A percentile compares a stretch with the other conserved stretches of the same genome.
Evolutionary conservation across 1,139 yeast genomes (phyloP).

Genomic region (Kodamaea plutei): DNA sequence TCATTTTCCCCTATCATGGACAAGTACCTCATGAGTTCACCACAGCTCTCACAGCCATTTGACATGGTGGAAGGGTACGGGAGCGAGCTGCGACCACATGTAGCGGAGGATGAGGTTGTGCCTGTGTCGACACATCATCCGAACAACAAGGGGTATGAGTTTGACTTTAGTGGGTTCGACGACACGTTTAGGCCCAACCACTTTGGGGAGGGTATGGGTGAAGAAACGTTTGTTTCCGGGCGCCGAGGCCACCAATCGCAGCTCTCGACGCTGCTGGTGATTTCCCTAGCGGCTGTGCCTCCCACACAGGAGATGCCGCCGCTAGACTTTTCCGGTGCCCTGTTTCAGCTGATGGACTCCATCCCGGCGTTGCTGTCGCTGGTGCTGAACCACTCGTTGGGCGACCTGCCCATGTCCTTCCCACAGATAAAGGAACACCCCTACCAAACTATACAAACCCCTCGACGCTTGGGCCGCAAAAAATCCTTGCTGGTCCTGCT

Average conservation of each 20-base stretch:
- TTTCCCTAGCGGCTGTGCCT: conserved; percentile 11
- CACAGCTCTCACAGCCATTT: conserved; percentile 36
- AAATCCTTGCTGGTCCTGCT: conserved; percentile 31
- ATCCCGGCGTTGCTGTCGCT: conserved; percentile 36
- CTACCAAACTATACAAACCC: conserved; percentile 17
- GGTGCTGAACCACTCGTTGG: conserved; percentile 33
- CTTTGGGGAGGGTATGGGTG: conserved; percentile 1
- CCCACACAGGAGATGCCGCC: conserved; percentile 2
- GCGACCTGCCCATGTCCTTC: conserved; percentile 28
- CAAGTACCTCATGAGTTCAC: conserved; percentile 44
- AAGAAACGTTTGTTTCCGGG: conserved; percentile 4
- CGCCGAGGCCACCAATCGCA: conserved; percentile 15
- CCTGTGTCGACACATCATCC: conserved; percentile 1
- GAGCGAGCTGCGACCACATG: conserved; percentile 1
- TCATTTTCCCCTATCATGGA: conserved; percentile 27
- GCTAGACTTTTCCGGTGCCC: conserved; percentile 1
- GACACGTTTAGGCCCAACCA: conserved; percentile 2
- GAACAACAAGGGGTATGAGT: conserved; percentile 3
- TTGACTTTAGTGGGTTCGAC: conserved; percentile 2
- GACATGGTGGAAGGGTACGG: conserved; percentile 14
- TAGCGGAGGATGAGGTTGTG: conserved; percentile 1
- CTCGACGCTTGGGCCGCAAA: conserved; percentile 27
- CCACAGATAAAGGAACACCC: conserved; percentile 1
- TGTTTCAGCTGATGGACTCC: conserved; percentile 40
- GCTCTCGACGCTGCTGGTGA: conserved; percentile 18